Conservation (phyloP, 345 rosid species). For the Melastoma malabathricum region DNA sequence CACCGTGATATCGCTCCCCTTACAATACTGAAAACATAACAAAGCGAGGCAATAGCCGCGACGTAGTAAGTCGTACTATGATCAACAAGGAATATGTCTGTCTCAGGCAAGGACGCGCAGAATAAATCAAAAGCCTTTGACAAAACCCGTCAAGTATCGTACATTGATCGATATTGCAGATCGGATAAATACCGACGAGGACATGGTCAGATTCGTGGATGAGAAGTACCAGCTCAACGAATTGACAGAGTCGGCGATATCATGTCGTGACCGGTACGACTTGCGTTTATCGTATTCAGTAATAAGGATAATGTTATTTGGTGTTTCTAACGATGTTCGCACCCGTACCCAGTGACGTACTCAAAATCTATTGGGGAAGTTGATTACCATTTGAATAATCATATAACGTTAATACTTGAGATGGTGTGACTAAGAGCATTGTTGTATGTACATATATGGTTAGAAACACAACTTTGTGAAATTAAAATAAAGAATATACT, state of each 20-base stretch:
- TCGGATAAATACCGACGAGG: conserved; percentile 53
- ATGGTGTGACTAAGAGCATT: too few relatives aligned
- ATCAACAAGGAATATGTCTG: conserved; percentile 44
- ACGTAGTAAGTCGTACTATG: conserved; percentile 72
- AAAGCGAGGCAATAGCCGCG: conserved; percentile 56
- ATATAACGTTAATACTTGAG: too few relatives aligned
- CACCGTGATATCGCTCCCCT: conserved; percentile 20
- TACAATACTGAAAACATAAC: too few relatives aligned
- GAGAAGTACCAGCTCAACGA: conserved; percentile 55
- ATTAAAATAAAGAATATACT: too few relatives aligned
- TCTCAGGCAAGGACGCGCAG: conserved; percentile 57
- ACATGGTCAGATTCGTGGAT: conserved; percentile 49
- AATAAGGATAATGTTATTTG: too few relatives aligned
- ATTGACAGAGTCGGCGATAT: conserved; percentile 51
- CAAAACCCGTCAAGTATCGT: conserved; percentile 62
- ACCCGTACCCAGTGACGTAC: too few relatives aligned
- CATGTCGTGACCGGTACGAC: conserved; percentile 1
- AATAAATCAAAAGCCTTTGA: conserved; percentile 57
- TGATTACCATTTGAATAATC: too few relatives aligned
- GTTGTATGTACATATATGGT: too few relatives aligned
- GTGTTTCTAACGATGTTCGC: too few relatives aligned
- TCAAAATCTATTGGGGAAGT: too few relatives aligned
- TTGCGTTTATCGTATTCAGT: too few relatives aligned
- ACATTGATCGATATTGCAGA: conserved; percentile 54
- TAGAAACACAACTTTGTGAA: too few relatives aligned